phyloP scores from a whole-genome alignment of 2,329 filamentous ascomycete genomes.

The Alternaria angustiovoidea region DNA sequence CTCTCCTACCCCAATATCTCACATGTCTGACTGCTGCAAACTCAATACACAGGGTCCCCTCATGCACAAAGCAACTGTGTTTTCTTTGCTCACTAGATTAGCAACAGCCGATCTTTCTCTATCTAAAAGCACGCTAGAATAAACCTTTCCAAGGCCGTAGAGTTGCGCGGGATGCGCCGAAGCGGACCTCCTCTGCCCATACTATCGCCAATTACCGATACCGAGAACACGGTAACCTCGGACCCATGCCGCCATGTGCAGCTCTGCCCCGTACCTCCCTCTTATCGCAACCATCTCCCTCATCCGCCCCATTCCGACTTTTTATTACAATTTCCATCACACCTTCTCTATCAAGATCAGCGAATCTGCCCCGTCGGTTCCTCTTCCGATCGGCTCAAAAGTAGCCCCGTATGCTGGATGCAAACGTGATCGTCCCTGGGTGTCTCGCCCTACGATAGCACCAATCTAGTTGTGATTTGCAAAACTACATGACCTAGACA shows the following conservation, averaged over 20 bases:
- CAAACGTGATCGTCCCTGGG: not conserved
- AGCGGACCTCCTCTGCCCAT: not conserved
- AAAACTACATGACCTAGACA: not conserved
- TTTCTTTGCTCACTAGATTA: not conserved
- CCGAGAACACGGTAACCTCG: constrained; percentile 22
- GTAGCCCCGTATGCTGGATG: not conserved
- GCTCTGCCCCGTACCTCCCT: constrained; percentile 4
- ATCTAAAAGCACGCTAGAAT: not conserved
- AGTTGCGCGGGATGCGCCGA: constrained; percentile 11
- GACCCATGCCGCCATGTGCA: constrained; percentile 18
- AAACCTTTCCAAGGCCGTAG: constrained; percentile 1
- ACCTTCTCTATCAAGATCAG: not conserved
- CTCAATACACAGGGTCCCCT: not conserved
- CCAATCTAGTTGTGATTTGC: not conserved
- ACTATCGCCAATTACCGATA: constrained; percentile 14
- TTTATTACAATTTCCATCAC: not conserved
- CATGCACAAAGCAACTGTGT: not conserved
- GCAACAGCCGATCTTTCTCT: not conserved
- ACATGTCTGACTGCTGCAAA: not conserved
- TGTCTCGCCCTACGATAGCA: not conserved
- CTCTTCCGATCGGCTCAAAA: not conserved
- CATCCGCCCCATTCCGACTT: constrained; percentile 1
- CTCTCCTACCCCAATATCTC: not conserved
- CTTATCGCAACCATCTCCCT: constrained; percentile 5
- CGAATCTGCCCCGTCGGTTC: not conserved